Evolutionary conservation across 192 early-diverging fungal species (phyloP).

Genomic region (Backusella luteola): DNA sequence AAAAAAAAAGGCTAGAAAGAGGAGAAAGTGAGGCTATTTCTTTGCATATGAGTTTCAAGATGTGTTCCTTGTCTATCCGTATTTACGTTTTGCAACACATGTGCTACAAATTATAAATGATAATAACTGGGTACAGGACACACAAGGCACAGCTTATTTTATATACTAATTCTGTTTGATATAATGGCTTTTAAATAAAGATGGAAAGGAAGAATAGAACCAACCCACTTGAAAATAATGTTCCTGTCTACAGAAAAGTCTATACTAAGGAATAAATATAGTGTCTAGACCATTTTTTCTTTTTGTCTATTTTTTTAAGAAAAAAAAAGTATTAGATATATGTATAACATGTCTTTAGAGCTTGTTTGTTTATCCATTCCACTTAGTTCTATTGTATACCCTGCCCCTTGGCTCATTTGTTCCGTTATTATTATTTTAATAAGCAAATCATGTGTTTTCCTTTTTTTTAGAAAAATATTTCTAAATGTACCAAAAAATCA

Average conservation of each 20-base stretch:
- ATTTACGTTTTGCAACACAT: neutral
- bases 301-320: neutral
- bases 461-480: neutral
- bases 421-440: neutral
- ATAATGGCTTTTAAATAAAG: neutral
- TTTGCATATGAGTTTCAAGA: slow-evolving; percentile 1
- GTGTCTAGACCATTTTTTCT: neutral
- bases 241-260: neutral
- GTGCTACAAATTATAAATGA: slow-evolving; percentile 8
- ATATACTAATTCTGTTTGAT: neutral
- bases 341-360: too few relatives aligned
- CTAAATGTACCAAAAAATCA: neutral
- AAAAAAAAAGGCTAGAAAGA: neutral
- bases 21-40: neutral
- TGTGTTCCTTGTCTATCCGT: neutral
- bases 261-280: neutral
- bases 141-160: neutral
- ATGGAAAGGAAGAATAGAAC: neutral
- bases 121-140: neutral
- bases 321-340: neutral
- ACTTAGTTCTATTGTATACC: neutral
- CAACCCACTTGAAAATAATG: neutral
- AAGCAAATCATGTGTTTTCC: neutral
- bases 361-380: neutral
- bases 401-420: neutral